Evolutionary conservation across 2,329 filamentous ascomycete species (phyloP).

Genomic region (Neopestalotiopsis clavispora): DNA sequence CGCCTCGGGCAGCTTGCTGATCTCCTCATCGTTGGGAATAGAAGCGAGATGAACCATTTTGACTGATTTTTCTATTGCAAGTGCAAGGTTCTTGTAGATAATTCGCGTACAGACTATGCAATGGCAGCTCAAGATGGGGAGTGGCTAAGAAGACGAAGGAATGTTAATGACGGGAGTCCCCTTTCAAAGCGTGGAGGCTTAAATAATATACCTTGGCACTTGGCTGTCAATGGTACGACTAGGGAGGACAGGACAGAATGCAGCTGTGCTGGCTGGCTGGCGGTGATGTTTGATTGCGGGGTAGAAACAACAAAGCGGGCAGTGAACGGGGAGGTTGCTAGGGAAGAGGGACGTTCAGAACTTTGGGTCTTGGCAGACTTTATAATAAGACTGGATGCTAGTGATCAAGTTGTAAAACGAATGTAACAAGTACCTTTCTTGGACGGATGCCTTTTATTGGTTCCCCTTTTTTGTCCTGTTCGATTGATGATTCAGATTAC

Average conservation of each 20-base stretch:
- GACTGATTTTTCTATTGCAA: constrained; percentile 11
- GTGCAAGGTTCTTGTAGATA: neutral
- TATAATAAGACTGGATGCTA: neutral
- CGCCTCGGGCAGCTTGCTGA: constrained; percentile 37
- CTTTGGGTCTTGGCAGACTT: neutral
- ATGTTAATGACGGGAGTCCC: neutral
- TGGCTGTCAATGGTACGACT: neutral
- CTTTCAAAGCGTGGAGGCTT: neutral
- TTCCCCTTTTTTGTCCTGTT: neutral
- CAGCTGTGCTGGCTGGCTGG: neutral
- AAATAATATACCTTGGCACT: neutral
- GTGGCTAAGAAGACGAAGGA: too few species aligned
- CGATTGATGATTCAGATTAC: neutral
- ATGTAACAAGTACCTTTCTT: too few species aligned
- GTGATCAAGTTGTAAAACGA: too few species aligned
- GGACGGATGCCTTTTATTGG: neutral
- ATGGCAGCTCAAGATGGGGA: too few species aligned
- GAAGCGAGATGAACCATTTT: constrained; percentile 59
- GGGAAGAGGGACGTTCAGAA: neutral
- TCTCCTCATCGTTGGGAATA: constrained; percentile 39
- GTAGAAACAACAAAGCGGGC: neutral
- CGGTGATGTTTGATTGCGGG: neutral
- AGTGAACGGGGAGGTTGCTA: neutral
- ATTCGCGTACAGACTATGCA: neutral
- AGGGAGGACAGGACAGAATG: neutral